A percentile compares a stretch with the other conserved stretches of the same genome.
These are phyloP conservation scores for Xenosphaeropsis pyriputrescens DNA, from an alignment of 2,329 filamentous ascomycete species.

Conservation along the genomic window DNA sequence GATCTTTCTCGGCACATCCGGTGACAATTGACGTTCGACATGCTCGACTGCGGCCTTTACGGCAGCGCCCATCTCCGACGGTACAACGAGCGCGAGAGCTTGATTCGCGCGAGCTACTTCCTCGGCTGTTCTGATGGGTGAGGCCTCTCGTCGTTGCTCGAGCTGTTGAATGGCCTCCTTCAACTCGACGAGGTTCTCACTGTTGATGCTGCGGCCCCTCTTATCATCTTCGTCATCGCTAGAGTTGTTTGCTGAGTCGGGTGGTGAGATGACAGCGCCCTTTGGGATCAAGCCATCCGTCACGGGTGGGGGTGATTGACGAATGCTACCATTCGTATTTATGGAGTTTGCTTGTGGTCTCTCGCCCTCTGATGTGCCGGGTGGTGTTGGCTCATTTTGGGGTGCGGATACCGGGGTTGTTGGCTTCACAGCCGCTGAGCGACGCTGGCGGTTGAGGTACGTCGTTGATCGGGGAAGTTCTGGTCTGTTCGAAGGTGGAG, in stretches of 20 bases:
- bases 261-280: conserved; percentile 79
- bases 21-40: conserved; percentile 6
- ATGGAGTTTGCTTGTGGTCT: conserved; percentile 14
- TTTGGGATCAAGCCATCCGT: conserved; percentile 64
- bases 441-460: conserved; percentile 48
- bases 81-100: conserved; percentile 18
- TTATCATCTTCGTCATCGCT: conserved; percentile 66
- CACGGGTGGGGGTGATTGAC: conserved; percentile 73
- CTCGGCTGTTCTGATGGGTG: conserved; percentile 25
- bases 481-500: conserved; percentile 24
- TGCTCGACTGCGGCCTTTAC: conserved; percentile 8
- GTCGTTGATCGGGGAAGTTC: conserved; percentile 48
- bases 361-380: conserved; percentile 13
- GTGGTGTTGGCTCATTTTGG: conserved; percentile 13
- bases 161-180: conserved; percentile 75
- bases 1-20: conserved; percentile 10
- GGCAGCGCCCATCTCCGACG: conserved; percentile 19
- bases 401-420: conserved; percentile 14
- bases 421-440: conserved; percentile 33
- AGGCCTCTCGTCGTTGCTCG: conserved; percentile 45
- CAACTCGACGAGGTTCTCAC: conserved; percentile 37
- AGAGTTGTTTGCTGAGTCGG: conserved; percentile 67
- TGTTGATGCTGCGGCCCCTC: conserved; percentile 16
- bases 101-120: conserved; percentile 11
- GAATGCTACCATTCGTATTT: conserved; percentile 42